These are phyloP conservation scores for Penicillium vulpinum DNA, from an alignment of 2,329 filamentous ascomycete genomes.

Conservation along the genomic window DNA sequence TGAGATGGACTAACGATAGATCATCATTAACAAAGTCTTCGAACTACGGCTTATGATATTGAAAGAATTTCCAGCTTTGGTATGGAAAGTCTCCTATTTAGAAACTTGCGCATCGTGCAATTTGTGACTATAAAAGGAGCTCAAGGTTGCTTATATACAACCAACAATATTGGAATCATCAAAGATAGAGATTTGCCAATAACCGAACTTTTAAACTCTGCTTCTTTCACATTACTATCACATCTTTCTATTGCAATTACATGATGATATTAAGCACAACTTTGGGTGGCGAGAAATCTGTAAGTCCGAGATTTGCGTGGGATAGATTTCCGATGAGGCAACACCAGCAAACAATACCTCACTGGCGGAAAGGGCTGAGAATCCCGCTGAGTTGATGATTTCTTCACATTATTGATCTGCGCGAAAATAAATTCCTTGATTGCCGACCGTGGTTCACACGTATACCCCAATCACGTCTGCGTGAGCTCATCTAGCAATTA, in stretches of 20 bases:
- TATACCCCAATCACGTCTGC: constrained; percentile 1
- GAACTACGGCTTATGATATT: neutral
- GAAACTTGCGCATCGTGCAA: too few relatives aligned
- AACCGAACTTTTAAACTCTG: neutral
- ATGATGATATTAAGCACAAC: neutral
- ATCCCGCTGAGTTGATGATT: neutral
- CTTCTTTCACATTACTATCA: neutral
- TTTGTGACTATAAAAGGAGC: neutral
- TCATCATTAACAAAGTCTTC: too few relatives aligned
- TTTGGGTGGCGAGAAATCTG: neutral
- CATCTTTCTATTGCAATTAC: neutral
- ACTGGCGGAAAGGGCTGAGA: neutral
- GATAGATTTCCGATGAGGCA: constrained; percentile 8
- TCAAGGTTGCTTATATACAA: neutral
- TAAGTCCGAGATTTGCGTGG: neutral
- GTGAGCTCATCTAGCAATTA: constrained; percentile 9
- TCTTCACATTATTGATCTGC: neutral
- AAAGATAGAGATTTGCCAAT: constrained; percentile 28
- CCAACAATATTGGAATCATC: neutral
- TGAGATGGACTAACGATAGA: neutral
- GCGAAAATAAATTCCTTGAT: neutral
- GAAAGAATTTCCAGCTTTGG: neutral
- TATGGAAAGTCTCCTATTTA: too few relatives aligned
- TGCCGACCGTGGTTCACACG: neutral
- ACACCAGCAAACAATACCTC: neutral